Evolutionary conservation across 2,329 filamentous ascomycete genomes (phyloP).

Genomic region (Penicillium capsulatum): DNA sequence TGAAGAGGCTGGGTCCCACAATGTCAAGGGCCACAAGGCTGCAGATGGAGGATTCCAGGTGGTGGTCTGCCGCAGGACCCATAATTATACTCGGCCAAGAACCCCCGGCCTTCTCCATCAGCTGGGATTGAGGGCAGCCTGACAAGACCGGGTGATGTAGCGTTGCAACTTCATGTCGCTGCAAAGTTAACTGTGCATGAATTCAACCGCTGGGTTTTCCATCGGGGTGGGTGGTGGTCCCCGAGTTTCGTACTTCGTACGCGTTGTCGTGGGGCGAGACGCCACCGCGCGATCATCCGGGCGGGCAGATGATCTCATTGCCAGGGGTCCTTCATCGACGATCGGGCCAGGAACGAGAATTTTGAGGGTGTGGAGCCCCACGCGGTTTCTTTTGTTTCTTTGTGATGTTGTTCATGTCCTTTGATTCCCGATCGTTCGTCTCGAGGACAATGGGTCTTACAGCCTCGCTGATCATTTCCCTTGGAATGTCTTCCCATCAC

Average conservation of each 20-base stretch:
- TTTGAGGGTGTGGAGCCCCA: too few species aligned
- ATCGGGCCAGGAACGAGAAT: neutral
- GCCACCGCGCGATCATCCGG: conserved; percentile 15
- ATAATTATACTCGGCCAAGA: conserved; percentile 11
- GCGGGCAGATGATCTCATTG: conserved; percentile 18
- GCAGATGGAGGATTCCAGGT: neutral
- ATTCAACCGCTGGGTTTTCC: conserved; percentile 5
- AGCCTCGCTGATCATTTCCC: too few species aligned
- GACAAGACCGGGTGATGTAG: conserved; percentile 21
- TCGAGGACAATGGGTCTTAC: too few species aligned
- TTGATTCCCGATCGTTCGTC: too few species aligned
- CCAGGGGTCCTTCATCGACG: conserved; percentile 7
- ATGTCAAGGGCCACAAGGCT: conserved; percentile 8
- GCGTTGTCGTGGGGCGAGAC: neutral
- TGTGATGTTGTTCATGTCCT: too few species aligned
- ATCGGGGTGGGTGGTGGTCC: conserved; percentile 4
- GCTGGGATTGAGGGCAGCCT: conserved; percentile 12
- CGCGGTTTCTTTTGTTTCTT: too few species aligned
- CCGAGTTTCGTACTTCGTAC: conserved; percentile 10
- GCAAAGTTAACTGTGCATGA: neutral
- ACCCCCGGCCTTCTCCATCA: neutral
- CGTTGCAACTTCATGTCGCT: conserved; percentile 12
- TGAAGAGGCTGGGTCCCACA: neutral
- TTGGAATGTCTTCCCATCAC: too few species aligned
- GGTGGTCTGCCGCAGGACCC: neutral